A percentile compares a stretch with the other conserved stretches of the same genome.
These are phyloP conservation scores for Anisodus acutangulus DNA, from an alignment of 257 asterid species.

Conservation along the genomic window DNA sequence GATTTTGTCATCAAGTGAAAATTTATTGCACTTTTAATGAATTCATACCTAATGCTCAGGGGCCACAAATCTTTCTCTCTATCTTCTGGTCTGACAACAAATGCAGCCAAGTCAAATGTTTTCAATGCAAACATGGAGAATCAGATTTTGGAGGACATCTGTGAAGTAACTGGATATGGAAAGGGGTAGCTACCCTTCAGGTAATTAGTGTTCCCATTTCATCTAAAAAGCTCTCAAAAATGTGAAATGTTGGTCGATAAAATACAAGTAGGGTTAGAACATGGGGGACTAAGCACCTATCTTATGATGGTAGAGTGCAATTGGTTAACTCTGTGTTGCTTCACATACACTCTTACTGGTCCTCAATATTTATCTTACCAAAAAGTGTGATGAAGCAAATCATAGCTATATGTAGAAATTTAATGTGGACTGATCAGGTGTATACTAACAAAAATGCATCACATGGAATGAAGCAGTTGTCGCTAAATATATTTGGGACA, in stretches of 20 bases:
- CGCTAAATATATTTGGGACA: not conserved
- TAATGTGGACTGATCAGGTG: not conserved
- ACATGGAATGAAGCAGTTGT: not conserved
- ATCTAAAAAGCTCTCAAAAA: not conserved
- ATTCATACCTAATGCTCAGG: not conserved
- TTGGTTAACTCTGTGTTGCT: too few relatives aligned
- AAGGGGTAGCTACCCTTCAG: not conserved
- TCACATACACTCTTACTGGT: not conserved
- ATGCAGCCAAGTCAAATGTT: too few relatives aligned
- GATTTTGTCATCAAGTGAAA: too few relatives aligned
- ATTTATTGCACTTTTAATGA: too few relatives aligned
- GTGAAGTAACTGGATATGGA: not conserved
- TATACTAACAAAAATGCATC: too few relatives aligned
- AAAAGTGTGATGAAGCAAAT: too few relatives aligned
- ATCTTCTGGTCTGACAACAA: not conserved
- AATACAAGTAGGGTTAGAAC: too few relatives aligned
- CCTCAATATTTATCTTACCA: not conserved
- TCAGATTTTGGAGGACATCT: fast-evolving
- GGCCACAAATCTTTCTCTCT: not conserved
- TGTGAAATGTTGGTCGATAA: not conserved
- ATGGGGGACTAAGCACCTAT: not conserved
- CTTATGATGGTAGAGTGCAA: not conserved
- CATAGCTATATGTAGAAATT: not conserved
- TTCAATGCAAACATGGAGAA: too few relatives aligned
- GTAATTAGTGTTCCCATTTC: not conserved